Conservation (phyloP, 192 early-diverging fungal species). For the Entomortierella chlamydospora region DNA sequence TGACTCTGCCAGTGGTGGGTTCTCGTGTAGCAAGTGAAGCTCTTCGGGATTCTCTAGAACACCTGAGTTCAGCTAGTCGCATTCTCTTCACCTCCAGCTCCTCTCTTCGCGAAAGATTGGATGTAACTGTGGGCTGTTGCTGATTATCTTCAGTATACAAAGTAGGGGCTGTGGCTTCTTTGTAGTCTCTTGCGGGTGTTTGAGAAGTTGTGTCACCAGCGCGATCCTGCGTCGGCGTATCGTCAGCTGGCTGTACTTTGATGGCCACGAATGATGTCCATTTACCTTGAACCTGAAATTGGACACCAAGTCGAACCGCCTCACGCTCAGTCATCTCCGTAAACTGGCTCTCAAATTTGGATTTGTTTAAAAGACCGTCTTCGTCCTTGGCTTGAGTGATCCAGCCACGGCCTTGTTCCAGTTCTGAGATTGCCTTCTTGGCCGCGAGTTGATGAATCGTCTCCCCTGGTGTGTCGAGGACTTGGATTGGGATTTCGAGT, state of each 20-base stretch:
- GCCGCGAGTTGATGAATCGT: slow-evolving; percentile 60
- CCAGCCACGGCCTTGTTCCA: slow-evolving; percentile 59
- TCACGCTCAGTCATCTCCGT: slow-evolving; percentile 26
- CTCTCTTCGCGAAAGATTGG: too few relatives aligned
- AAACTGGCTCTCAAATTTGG: slow-evolving; percentile 9
- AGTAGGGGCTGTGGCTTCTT: slow-evolving; percentile 9
- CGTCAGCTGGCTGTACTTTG: slow-evolving; percentile 16
- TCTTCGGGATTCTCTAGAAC: too few relatives aligned
- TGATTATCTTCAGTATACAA: too few relatives aligned
- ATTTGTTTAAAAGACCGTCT: neutral
- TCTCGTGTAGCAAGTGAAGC: too few relatives aligned
- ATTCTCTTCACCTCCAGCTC: too few relatives aligned
- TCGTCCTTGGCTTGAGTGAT: slow-evolving; percentile 31
- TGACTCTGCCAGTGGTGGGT: too few relatives aligned
- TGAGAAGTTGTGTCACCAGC: neutral
- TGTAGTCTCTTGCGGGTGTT: too few relatives aligned
- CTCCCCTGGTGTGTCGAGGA: slow-evolving; percentile 9
- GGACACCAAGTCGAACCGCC: slow-evolving; percentile 54
- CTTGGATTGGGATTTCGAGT: slow-evolving; percentile 49
- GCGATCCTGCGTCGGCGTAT: neutral
- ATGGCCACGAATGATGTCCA: slow-evolving; percentile 57
- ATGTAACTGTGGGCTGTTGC: too few relatives aligned
- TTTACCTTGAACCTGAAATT: slow-evolving; percentile 36
- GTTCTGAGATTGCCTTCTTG: slow-evolving; percentile 55
- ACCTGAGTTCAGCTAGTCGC: too few relatives aligned